Conservation (phyloP, 1,284 basidiomycete genomes). For the Marasmius sp. region DNA sequence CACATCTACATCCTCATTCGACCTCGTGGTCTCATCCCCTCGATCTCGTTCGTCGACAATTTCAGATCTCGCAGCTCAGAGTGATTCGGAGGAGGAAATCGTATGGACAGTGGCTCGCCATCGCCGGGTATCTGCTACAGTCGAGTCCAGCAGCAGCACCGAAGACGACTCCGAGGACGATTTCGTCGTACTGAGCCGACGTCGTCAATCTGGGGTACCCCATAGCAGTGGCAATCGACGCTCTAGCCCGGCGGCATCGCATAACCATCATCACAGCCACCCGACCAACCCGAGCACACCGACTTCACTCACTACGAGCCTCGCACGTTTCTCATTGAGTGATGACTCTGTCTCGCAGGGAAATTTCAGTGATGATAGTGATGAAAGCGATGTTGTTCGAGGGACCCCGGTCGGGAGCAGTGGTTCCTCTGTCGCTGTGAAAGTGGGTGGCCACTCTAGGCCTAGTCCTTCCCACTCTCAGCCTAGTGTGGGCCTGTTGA, state of each 20-base stretch:
- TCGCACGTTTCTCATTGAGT: neutral
- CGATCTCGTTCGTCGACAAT: slow-evolving; percentile 19
- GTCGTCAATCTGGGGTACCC: slow-evolving; percentile 22
- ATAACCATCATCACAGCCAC: too few species aligned
- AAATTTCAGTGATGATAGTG: neutral
- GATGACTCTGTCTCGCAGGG: neutral
- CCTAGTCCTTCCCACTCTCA: neutral
- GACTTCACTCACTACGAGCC: neutral
- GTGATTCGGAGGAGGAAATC: slow-evolving; percentile 55
- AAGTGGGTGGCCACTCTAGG: too few species aligned
- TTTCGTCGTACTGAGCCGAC: slow-evolving; percentile 40
- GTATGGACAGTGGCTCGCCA: slow-evolving; percentile 41
- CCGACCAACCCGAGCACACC: neutral
- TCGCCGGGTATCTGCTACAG: slow-evolving; percentile 22
- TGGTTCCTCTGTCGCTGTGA: too few species aligned
- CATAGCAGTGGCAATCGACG: neutral
- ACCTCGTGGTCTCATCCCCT: slow-evolving; percentile 6
- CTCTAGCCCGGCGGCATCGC: neutral
- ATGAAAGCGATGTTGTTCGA: neutral
- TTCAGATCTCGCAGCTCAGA: slow-evolving; percentile 16
- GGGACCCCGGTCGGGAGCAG: too few species aligned
- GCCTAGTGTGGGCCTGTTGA: neutral
- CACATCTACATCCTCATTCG: slow-evolving; percentile 10
- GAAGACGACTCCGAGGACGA: slow-evolving; percentile 36
- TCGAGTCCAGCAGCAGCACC: slow-evolving; percentile 20